Evolutionary conservation across 768 basidiomycete species (phyloP).

Genomic region (Serendipita sp.): DNA sequence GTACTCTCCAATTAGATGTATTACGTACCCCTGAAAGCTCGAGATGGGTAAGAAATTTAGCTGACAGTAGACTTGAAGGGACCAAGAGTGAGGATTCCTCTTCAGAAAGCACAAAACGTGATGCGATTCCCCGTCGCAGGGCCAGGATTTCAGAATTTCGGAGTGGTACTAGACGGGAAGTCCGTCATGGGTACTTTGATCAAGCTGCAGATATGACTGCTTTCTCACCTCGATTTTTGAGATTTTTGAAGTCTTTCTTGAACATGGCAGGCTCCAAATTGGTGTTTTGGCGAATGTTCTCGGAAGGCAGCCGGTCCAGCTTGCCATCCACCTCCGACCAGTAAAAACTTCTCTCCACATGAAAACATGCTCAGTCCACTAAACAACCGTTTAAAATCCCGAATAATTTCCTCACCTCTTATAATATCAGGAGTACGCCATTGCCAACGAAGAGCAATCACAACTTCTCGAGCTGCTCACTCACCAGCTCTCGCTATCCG

Average conservation of each 20-base stretch:
- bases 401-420: background rate
- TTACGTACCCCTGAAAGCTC: conserved; percentile 49
- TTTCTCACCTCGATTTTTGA: background rate
- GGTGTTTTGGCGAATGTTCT: background rate
- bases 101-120: conserved; percentile 25
- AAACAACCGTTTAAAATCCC: background rate
- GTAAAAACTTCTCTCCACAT: background rate
- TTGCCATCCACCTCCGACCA: background rate
- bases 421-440: background rate
- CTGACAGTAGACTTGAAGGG: conserved; percentile 51
- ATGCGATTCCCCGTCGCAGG: conserved; percentile 41
- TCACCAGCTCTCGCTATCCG: background rate
- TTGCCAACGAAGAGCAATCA: background rate
- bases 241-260: conserved; percentile 2
- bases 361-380: background rate
- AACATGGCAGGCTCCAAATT: conserved; percentile 6
- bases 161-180: conserved; percentile 33
- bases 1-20: background rate
- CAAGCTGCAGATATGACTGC: background rate
- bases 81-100: conserved; percentile 56
- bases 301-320: background rate
- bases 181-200: background rate
- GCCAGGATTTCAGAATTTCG: conserved; percentile 60
- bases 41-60: conserved; percentile 50
- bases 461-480: background rate